These are phyloP conservation scores for Aegilops umbellulata DNA, from an alignment of 176 grass and related monocot genomes.

Conservation along the genomic window DNA sequence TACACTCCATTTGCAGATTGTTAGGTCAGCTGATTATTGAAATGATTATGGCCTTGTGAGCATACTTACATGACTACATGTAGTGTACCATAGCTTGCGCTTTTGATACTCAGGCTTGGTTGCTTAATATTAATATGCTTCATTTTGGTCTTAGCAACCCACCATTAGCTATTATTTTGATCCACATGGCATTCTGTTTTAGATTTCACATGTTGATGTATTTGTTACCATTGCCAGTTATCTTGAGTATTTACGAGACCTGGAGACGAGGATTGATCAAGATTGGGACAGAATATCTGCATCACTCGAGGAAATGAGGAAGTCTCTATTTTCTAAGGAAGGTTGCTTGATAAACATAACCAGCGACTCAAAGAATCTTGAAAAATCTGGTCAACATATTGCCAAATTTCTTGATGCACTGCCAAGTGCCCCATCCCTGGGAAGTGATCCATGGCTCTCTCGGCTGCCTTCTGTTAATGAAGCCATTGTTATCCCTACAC, in stretches of 20 bases:
- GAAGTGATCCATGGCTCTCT: slow-evolving; percentile 66
- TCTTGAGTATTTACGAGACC: slow-evolving; percentile 86
- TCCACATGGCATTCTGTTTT: background rate
- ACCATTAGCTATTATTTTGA: background rate
- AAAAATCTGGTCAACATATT: slow-evolving; percentile 66
- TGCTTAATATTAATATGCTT: background rate
- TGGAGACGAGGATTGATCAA: slow-evolving; percentile 86
- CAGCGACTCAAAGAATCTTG: slow-evolving; percentile 79
- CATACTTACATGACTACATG: background rate
- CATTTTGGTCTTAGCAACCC: background rate
- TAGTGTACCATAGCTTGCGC: background rate
- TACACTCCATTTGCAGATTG: slow-evolving; percentile 10
- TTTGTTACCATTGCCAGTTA: slow-evolving; percentile 62
- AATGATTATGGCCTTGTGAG: slow-evolving; percentile 3
- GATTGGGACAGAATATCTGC: slow-evolving; percentile 92
- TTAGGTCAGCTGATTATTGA: background rate
- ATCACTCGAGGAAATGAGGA: slow-evolving; percentile 88
- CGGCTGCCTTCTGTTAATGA: slow-evolving; percentile 76
- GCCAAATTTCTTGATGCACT: slow-evolving; percentile 89
- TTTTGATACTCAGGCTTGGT: background rate
- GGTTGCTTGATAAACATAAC: slow-evolving; percentile 91
- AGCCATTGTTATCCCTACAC: slow-evolving; percentile 97
- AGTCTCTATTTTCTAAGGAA: slow-evolving; percentile 66
- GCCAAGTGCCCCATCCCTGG: slow-evolving; percentile 45
- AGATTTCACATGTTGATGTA: slow-evolving; percentile 26